Conservation (phyloP, 495 filamentous ascomycete species). For the Friedmanniomyces endolithicus region DNA sequence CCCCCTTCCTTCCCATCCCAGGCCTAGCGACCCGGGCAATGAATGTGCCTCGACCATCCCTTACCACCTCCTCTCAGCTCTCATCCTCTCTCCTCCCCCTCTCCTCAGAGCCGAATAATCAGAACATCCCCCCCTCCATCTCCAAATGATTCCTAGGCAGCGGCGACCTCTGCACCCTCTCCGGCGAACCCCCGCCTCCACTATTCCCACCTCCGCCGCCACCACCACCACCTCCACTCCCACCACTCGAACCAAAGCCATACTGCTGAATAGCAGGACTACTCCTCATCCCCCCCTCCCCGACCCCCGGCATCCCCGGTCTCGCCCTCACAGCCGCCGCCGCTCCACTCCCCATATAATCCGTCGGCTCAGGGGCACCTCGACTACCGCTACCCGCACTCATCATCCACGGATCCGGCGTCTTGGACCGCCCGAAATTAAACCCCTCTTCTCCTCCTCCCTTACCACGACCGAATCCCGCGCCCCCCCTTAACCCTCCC, state of each 20-base stretch:
- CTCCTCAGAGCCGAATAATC: not conserved
- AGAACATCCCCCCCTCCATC: constrained; percentile 11
- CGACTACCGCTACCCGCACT: not conserved
- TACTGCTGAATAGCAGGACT: constrained; percentile 8
- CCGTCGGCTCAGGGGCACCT: not conserved
- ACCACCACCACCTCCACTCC: too few species aligned
- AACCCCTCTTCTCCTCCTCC: not conserved
- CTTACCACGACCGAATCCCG: not conserved
- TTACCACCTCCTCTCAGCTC: too few species aligned
- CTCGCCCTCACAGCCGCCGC: not conserved
- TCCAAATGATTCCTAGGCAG: not conserved
- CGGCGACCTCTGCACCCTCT: constrained; percentile 3
- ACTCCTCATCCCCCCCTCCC: constrained; percentile 1
- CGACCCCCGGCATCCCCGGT: not conserved
- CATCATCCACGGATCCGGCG: constrained; percentile 18
- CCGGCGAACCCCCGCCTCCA: not conserved
- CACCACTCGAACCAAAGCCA: not conserved
- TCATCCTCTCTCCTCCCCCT: not conserved
- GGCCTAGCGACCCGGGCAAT: too few species aligned
- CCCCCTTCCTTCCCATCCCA: too few species aligned
- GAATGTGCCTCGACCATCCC: too few species aligned
- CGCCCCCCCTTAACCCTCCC: too few species aligned
- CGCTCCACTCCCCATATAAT: too few species aligned
- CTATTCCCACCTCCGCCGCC: not conserved
- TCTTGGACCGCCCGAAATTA: constrained; percentile 15